Evolutionary conservation across 345 rosid species (phyloP), one percentile per base, ranked within the genome.

Genomic region (Carallia pectinifolia): DNA sequence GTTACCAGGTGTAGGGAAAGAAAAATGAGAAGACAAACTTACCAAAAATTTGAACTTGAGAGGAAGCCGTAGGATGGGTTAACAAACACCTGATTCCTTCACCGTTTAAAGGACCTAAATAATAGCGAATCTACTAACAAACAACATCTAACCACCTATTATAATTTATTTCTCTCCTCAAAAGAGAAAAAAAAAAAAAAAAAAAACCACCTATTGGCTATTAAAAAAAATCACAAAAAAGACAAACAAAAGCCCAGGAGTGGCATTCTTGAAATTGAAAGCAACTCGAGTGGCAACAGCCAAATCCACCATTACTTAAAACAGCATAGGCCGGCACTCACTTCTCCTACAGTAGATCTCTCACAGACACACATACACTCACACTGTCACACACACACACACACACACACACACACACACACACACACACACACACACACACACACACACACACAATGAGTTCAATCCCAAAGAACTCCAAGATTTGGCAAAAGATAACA

Each of bases 281-380:
- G 0, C 2, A 65, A 77, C 58, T 6, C 60, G 5, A 64, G 71
- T 75, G 88, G 86, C 78, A 63, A 75, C 4, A 15, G 8, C 30
- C 47, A 10, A 80, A 64, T 37, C 18, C 56, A 27, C 52, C 68
- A 56, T 64, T 91, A 88, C 89, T 82, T 87, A 86, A 81, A 64
- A 82, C 67, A 62, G 36, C 71, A 6, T 39, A 53, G 37, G 40
- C 55, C 9, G 1, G 10, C 31, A 23, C 60, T 55, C 15, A 0
- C 48, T 4, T 13, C 50, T 16, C 47, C 47, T 2, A n/a, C n/a
- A n/a, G 2, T 12, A 3, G 16, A 13, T 61, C 72, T 3, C 68
- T 64, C 50, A 2, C 16, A 13, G 50, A 9, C 47, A 9, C 44
- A 39, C 47, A 40, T 6, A 7, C 1, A n/a, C n/a, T n/a, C n/a